Evolutionary conservation across 495 filamentous ascomycete species (phyloP), one percentile per base, ranked within the genome.

Genomic region (Neurospora sp.): DNA sequence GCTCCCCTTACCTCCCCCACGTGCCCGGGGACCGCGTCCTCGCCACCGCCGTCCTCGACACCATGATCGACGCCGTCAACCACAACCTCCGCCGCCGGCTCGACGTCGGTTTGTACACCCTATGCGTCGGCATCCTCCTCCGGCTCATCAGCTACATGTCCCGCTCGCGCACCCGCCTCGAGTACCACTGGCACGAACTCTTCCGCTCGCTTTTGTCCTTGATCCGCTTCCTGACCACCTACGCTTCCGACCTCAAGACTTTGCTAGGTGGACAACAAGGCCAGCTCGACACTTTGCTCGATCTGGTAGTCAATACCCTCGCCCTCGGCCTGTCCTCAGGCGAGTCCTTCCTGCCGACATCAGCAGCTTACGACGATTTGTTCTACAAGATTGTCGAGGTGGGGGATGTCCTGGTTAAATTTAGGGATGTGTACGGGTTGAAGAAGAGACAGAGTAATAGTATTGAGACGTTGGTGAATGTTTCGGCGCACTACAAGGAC

Each of bases 321-420:
- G 93, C 92, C 16, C 88, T 98, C 69, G 91, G 92, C 8, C 88
- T 98, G n/a, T 94, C 92, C 6, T 85, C 89, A 12, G 96, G 96
- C 8, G 96, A 98, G 79, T 88, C 91, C 9, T 98, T 98, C 82
- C 89, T 98, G n/a, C 96, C 96, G 0, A 93, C 91, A 72, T 89
- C 94, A 27, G 86, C 92, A 44, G 91, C 92, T 27, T 98, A 98
- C 80, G 96, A 99, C 77, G 96, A 98, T 78, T 86, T 99, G 12
- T 97, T 99, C 83, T 99, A 99, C 86, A 99, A 99, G 83, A 86
- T 99, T 16, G 93, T 98, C 69, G 96, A 99, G 81, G 92, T 89
- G 18, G 94, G 94, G 4, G 93, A 97, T 69, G 87, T 93, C 41
- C 86, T 99, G 44, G 83, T 88, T 35, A 94, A 93, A 81, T 97